These are phyloP conservation scores for Lachancea sp. DNA, from an alignment of 805 yeast species.

Conservation along the genomic window DNA sequence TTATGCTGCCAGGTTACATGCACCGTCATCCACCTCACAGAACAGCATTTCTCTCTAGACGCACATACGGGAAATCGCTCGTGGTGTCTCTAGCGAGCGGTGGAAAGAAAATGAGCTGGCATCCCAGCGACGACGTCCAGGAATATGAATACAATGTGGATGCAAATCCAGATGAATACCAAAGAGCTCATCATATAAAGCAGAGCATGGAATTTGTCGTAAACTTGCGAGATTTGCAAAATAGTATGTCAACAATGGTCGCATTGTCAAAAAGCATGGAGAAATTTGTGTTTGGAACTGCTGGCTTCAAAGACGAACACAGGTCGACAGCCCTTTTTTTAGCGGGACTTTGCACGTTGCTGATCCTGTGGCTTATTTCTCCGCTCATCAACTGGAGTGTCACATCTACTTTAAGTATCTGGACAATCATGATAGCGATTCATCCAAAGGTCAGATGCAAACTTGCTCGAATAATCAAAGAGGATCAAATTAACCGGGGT, in stretches of 20 bases:
- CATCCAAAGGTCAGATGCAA: slow-evolving; percentile 51
- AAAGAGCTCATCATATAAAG: slow-evolving; percentile 26
- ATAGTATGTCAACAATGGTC: slow-evolving; percentile 50
- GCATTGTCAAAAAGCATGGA: slow-evolving; percentile 46
- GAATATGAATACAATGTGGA: slow-evolving; percentile 10
- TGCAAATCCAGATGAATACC: slow-evolving; percentile 12
- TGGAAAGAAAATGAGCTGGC: slow-evolving; percentile 16
- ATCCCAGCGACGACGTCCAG: slow-evolving; percentile 7
- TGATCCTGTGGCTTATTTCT: slow-evolving; percentile 38
- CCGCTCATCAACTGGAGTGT: slow-evolving; percentile 59
- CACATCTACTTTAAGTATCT: slow-evolving; percentile 49
- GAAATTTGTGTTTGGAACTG: slow-evolving; percentile 50
- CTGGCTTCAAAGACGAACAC: slow-evolving; percentile 66
- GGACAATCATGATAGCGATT: slow-evolving; percentile 46
- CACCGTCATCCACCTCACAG: slow-evolving; percentile 57
- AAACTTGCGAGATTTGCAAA: slow-evolving; percentile 71
- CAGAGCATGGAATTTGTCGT: slow-evolving; percentile 39
- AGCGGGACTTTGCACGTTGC: slow-evolving; percentile 34
- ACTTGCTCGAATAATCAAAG: slow-evolving; percentile 28
- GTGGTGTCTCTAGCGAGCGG: slow-evolving; percentile 34
- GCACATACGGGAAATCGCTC: slow-evolving; percentile 48
- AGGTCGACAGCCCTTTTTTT: slow-evolving; percentile 56
- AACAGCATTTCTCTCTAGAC: slow-evolving; percentile 38
- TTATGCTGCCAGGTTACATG: slow-evolving; percentile 65
- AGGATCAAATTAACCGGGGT: slow-evolving; percentile 22